Percentiles rank a stretch among this genome's conserved stretches.
These are phyloP conservation scores for Penicillium paxilli DNA, from an alignment of 495 filamentous ascomycete species.

Conservation along the genomic window DNA sequence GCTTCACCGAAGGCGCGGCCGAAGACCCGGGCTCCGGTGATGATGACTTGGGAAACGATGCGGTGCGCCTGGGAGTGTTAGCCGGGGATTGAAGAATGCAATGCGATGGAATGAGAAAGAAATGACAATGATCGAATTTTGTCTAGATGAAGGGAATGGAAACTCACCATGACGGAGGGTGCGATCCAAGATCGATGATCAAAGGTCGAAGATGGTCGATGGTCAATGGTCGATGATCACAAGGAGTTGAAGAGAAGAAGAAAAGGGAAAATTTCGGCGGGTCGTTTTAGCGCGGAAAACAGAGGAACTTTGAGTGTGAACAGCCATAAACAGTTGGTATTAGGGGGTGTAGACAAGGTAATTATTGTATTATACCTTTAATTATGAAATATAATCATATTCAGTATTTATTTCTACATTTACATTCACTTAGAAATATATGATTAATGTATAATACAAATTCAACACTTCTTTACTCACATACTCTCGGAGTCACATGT, in stretches of 20 bases:
- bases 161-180: slow-evolving; percentile 31
- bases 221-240: slow-evolving; percentile 28
- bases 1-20: slow-evolving; percentile 90
- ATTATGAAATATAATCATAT: neutral
- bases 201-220: slow-evolving; percentile 14
- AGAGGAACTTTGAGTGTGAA: neutral
- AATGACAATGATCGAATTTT: neutral
- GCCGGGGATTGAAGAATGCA: neutral
- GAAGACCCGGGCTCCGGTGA: slow-evolving; percentile 86
- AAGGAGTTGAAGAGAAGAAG: slow-evolving; percentile 26
- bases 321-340: too few relatives aligned
- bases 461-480: too few relatives aligned
- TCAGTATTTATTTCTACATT: too few relatives aligned
- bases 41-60: slow-evolving; percentile 87
- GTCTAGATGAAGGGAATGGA: neutral
- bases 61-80: slow-evolving; percentile 73
- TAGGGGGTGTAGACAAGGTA: neutral
- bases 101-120: neutral
- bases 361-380: neutral
- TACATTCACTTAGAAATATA: too few relatives aligned
- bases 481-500: slow-evolving; percentile 29
- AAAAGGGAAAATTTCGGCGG: slow-evolving; percentile 43
- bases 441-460: too few relatives aligned
- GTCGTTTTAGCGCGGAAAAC: slow-evolving; percentile 24
- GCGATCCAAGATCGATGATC: too few relatives aligned